Conservation (phyloP, 108 stramenopile genomes). For the Stephanodiscus minutulus region DNA sequence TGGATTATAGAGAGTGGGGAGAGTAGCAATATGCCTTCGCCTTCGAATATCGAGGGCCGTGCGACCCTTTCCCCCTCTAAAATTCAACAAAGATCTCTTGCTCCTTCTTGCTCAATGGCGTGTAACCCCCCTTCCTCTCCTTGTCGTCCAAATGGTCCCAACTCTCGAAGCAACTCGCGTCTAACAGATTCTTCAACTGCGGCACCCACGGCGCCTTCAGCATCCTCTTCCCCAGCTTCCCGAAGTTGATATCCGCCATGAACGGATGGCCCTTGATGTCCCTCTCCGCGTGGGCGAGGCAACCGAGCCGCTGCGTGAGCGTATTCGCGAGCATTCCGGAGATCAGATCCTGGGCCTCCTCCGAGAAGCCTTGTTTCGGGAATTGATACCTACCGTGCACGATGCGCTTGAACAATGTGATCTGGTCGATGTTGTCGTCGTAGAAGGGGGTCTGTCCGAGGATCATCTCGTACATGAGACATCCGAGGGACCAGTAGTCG, state of each 20-base stretch:
- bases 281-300: slow-evolving; percentile 65
- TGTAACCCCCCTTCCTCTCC: slow-evolving; percentile 35
- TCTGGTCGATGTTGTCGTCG: slow-evolving; percentile 67
- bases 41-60: not conserved
- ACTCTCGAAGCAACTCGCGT: slow-evolving; percentile 92
- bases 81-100: slow-evolving; percentile 39
- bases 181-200: slow-evolving; percentile 76
- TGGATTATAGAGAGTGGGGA: too few species aligned
- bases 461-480: slow-evolving; percentile 96
- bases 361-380: slow-evolving; percentile 38
- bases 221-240: slow-evolving; percentile 58
- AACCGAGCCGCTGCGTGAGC: slow-evolving; percentile 73
- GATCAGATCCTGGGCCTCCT: slow-evolving; percentile 61
- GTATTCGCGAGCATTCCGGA: slow-evolving; percentile 60
- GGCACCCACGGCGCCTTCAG: slow-evolving; percentile 92
- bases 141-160: slow-evolving; percentile 43
- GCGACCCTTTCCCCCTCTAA: not conserved
- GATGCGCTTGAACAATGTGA: slow-evolving; percentile 82
- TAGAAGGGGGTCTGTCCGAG: slow-evolving; percentile 84
- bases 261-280: slow-evolving; percentile 80
- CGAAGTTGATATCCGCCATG: slow-evolving; percentile 76
- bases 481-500: slow-evolving; percentile 96
- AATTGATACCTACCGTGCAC: slow-evolving; percentile 61
- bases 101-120: slow-evolving; percentile 29
- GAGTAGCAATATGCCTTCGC: too few species aligned